phyloP scores from a whole-genome alignment of 164 flowering plant genomes.

The Umbellularia californica region DNA sequence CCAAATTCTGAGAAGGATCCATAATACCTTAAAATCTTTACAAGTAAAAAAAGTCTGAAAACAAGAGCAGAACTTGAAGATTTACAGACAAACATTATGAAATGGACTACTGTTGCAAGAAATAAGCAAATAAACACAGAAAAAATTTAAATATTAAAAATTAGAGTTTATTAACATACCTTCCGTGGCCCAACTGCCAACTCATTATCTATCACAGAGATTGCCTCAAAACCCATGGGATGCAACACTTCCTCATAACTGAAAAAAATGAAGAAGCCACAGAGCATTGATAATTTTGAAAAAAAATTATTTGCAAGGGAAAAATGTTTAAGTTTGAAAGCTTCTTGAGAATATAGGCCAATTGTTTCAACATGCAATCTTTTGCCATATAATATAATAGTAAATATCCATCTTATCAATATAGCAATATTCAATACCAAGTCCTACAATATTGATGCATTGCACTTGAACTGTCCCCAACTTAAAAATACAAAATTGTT shows the following conservation, averaged over 20 bases:
- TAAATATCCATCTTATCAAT: too few species aligned
- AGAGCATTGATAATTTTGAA: neutral
- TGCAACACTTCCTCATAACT: constrained; percentile 68
- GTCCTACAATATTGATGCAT: too few species aligned
- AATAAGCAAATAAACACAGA: neutral
- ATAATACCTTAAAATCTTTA: neutral
- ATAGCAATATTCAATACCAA: too few species aligned
- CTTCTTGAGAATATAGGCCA: too few species aligned
- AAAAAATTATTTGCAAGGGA: neutral
- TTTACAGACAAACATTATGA: neutral
- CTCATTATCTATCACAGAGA: constrained; percentile 53
- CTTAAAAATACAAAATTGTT: too few species aligned
- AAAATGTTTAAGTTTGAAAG: too few species aligned
- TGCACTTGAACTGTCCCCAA: too few species aligned
- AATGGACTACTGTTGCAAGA: too few species aligned
- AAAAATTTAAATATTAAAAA: neutral
- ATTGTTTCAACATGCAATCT: too few species aligned
- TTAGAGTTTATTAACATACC: constrained; percentile 29
- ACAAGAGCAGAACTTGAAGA: neutral
- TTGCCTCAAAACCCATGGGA: constrained; percentile 58
- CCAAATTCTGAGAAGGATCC: too few species aligned
- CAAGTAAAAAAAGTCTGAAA: neutral
- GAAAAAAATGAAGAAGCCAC: constrained; percentile 6
- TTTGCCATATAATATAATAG: too few species aligned
- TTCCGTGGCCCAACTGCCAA: constrained; percentile 52